A percentile compares a stretch with the other conserved stretches of the same genome.
These are phyloP conservation scores for Crinitomyces ghanaensis DNA, from an alignment of 805 yeast species.

Conservation along the genomic window DNA sequence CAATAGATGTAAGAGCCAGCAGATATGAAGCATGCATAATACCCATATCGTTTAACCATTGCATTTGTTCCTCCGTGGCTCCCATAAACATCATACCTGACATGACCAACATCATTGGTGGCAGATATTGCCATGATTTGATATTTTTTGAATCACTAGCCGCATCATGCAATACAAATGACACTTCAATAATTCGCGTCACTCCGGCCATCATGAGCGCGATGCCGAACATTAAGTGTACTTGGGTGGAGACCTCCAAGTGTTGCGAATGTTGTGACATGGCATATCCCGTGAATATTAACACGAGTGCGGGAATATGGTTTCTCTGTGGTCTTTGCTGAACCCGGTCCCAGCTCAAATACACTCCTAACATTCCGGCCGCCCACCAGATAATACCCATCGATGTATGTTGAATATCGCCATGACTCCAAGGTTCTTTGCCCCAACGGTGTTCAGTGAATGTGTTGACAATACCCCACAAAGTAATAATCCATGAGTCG, in stretches of 20 bases:
- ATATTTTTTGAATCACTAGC: conserved; percentile 26
- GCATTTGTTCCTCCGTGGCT: conserved; percentile 83
- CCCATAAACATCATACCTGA: conserved; percentile 82
- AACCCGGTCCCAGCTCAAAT: conserved; percentile 50
- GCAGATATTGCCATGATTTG: conserved; percentile 69
- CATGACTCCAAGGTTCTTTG: conserved; percentile 82
- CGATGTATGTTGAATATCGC: conserved; percentile 89
- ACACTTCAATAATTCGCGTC: conserved; percentile 65
- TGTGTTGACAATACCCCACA: conserved; percentile 90
- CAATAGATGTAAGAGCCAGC: conserved; percentile 57
- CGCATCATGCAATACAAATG: conserved; percentile 56
- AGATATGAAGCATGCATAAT: conserved; percentile 82
- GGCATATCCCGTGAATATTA: conserved; percentile 86
- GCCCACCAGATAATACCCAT: conserved; percentile 98
- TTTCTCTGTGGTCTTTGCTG: conserved; percentile 41
- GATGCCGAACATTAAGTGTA: conserved; percentile 78
- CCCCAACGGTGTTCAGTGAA: conserved; percentile 98
- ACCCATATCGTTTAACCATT: conserved; percentile 55
- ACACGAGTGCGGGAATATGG: conserved; percentile 68
- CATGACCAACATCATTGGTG: conserved; percentile 69
- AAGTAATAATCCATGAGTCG: conserved; percentile 68
- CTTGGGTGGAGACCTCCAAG: conserved; percentile 66
- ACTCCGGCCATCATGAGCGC: conserved; percentile 71
- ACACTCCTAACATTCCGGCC: conserved; percentile 80
- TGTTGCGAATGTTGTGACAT: conserved; percentile 86